Evolutionary conservation across 2,329 filamentous ascomycete genomes (phyloP).

Genomic region (Botryotinia globosa): DNA sequence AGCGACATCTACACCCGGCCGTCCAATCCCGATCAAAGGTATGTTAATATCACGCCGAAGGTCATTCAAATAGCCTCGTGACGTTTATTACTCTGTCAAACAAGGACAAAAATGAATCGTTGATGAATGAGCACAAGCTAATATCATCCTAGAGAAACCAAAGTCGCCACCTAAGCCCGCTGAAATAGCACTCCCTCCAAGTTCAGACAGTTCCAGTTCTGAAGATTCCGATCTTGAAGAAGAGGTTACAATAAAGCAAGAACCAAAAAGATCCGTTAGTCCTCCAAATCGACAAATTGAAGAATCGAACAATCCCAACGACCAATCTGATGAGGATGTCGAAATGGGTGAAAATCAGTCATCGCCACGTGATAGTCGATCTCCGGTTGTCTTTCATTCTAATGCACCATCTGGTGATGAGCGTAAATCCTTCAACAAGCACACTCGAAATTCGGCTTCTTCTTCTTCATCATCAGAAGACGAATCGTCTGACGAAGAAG

Average conservation of each 20-base stretch:
- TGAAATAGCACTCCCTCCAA: constrained; percentile 4
- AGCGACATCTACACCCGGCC: not conserved
- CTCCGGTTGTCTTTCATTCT: constrained; percentile 31
- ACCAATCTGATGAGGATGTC: constrained; percentile 20
- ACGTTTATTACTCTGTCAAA: not conserved
- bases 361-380: constrained; percentile 34
- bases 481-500: constrained; percentile 16
- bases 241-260: constrained; percentile 9
- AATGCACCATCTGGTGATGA: constrained; percentile 17
- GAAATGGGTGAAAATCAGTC: constrained; percentile 29
- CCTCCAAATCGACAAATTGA: not conserved
- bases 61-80: not conserved
- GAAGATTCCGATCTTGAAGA: constrained; percentile 23
- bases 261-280: not conserved
- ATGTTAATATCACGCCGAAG: not conserved
- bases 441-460: not conserved
- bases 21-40: constrained; percentile 2
- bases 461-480: not conserved
- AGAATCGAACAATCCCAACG: not conserved
- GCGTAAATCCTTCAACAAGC: not conserved
- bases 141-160: constrained; percentile 8
- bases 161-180: constrained; percentile 5
- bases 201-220: constrained; percentile 5
- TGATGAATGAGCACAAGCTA: not conserved
- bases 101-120: not conserved